Percentiles rank a stretch among this genome's conserved stretches.
Conservation (phyloP, 2,329 filamentous ascomycete genomes). For the Fusarium nygamai region DNA sequence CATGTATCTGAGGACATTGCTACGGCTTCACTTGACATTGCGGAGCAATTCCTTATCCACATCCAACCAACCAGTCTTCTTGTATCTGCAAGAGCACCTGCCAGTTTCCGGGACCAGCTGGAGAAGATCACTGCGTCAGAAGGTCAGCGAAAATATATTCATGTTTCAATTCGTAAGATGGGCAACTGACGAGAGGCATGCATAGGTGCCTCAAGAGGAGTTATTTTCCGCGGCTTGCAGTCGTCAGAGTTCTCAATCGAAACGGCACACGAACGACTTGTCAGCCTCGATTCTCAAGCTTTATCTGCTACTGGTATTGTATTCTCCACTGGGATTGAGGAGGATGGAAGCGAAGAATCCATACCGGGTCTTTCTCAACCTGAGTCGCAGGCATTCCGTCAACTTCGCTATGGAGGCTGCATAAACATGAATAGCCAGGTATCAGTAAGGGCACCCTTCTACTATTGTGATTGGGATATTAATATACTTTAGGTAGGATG, state of each 20-base stretch:
- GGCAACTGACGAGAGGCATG: neutral
- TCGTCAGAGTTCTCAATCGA: constrained; percentile 78
- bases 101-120: constrained; percentile 48
- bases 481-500: constrained; percentile 73
- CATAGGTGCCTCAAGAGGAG: constrained; percentile 5
- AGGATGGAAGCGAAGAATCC: constrained; percentile 26
- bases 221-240: constrained; percentile 71
- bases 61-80: constrained; percentile 66
- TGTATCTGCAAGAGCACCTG: constrained; percentile 59
- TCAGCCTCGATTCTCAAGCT: constrained; percentile 49
- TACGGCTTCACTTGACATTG: constrained; percentile 72
- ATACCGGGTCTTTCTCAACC: constrained; percentile 52
- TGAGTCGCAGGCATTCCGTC: constrained; percentile 65
- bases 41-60: constrained; percentile 69
- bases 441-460: constrained; percentile 60
- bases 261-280: constrained; percentile 71
- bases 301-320: constrained; percentile 25
- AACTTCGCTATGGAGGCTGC: constrained; percentile 74
- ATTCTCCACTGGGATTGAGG: constrained; percentile 29
- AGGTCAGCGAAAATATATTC: constrained; percentile 9
- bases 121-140: constrained; percentile 35
- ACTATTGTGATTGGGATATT: neutral
- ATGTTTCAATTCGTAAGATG: neutral
- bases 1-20: constrained; percentile 81
- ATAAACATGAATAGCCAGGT: constrained; percentile 79